Evolutionary conservation across 2,329 filamentous ascomycete genomes (phyloP), one percentile per base, ranked within the genome.

Genomic region (Scopulariopsis brevicaulis): DNA sequence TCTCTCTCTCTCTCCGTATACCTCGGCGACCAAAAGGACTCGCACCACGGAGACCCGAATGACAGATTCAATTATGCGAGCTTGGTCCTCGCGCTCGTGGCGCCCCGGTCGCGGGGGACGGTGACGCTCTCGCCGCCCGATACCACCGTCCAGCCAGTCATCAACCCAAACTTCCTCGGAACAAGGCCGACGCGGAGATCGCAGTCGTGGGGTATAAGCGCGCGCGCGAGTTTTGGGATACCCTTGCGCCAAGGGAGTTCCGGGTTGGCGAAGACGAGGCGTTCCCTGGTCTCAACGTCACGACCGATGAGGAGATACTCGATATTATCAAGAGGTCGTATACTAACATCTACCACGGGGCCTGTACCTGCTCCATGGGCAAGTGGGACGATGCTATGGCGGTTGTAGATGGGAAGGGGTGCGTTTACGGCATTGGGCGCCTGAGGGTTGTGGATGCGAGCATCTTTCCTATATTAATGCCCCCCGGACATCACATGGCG

Each of bases 341-440:
- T 1, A 79, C 75, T 69, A 77, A 78, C 0, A 80, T 83, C 61
- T 67, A 65, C 64, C 81, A 84, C 65, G 75, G 77, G 1, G 76
- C 74, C 0, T 77, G 77, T 55, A 80, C 78, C 0, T 78, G 74
- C 56, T 71, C 78, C 0, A 84, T 84, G 63, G 81, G 82, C 1
- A 71, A 71, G 3, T 72, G 76, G 32, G 69, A 69, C 22, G 79
- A 83, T 60, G 68, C 71, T 0, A 76, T 73, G 65, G 80, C 79
- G 1, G 80, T 83, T 0, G 67, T 85, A n/a, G 79, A 85, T 64
- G 72, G 70, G 0, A 71, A 77, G 58, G 82, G 84, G 65, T 71
- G 74, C 5, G 81, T 85, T 1, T 68, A 73, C 15, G 80, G 80
- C 1, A 60, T 65, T 3, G 57, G 65, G 52, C 62, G 64, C 5